phyloP scores from a whole-genome alignment of 2,329 filamentous ascomycete genomes.

The Verticillium albo-atrum region DNA sequence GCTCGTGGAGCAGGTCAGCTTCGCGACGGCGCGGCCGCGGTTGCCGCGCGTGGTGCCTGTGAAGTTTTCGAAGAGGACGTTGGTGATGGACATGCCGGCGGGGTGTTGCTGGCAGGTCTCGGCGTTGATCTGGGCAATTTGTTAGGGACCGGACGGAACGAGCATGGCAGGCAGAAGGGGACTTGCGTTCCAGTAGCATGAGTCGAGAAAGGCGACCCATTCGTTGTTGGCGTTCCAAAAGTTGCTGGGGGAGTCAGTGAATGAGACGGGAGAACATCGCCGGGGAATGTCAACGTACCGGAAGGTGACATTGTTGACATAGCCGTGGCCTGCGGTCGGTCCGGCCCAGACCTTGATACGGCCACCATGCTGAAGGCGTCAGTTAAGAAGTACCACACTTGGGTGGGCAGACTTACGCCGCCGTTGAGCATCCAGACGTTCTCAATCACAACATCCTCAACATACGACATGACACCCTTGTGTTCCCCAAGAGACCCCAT shows the following conservation, averaged over 20 bases:
- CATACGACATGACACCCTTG: slow-evolving; percentile 31
- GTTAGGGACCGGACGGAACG: not conserved
- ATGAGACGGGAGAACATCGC: not conserved
- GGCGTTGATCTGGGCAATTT: slow-evolving; percentile 34
- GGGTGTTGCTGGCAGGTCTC: slow-evolving; percentile 57
- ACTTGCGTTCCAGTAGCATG: slow-evolving; percentile 37
- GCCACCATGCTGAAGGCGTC: slow-evolving; percentile 41
- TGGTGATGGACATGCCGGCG: slow-evolving; percentile 48
- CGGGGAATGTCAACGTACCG: slow-evolving; percentile 12
- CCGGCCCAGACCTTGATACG: slow-evolving; percentile 63
- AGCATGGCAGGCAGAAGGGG: not conserved
- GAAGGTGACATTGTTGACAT: slow-evolving; percentile 58
- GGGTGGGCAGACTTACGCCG: not conserved
- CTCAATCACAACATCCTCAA: slow-evolving; percentile 48
- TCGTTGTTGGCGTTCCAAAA: slow-evolving; percentile 55
- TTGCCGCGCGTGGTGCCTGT: slow-evolving; percentile 50
- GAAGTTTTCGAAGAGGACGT: slow-evolving; percentile 54
- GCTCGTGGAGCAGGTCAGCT: slow-evolving; percentile 47
- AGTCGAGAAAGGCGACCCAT: slow-evolving; percentile 53
- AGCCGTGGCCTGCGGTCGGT: slow-evolving; percentile 47
- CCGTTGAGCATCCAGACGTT: slow-evolving; percentile 47
- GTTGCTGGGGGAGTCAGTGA: slow-evolving; percentile 25
- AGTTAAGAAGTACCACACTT: not conserved
- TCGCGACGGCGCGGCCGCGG: slow-evolving; percentile 46
- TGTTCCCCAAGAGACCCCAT: slow-evolving; percentile 60